phyloP scores from a whole-genome alignment of 495 filamentous ascomycete genomes.

The Neurospora terricola region DNA sequence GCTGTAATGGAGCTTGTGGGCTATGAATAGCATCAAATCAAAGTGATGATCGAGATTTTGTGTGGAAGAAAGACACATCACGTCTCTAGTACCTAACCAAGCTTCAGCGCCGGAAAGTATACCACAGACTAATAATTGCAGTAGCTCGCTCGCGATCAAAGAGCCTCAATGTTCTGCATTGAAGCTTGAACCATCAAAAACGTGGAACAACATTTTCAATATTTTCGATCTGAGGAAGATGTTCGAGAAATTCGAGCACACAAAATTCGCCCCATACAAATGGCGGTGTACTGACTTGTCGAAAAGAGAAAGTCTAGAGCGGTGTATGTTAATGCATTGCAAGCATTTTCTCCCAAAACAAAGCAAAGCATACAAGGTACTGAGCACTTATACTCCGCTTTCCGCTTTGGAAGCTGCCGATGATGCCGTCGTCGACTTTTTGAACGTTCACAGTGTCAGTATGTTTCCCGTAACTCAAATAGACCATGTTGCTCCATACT shows the following conservation, averaged over 20 bases:
- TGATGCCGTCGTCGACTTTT: not conserved
- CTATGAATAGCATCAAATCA: not conserved
- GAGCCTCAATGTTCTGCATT: not conserved
- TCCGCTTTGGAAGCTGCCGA: not conserved
- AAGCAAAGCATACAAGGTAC: not conserved
- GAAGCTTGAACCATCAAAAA: not conserved
- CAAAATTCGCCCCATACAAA: not conserved
- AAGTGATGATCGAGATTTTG: not conserved
- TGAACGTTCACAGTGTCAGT: not conserved
- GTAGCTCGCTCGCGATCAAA: not conserved
- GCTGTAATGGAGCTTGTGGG: not conserved
- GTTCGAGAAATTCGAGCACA: not conserved
- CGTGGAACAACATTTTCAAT: not conserved
- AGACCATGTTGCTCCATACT: not conserved
- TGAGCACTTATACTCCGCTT: not conserved
- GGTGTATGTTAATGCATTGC: not conserved
- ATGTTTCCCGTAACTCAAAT: not conserved
- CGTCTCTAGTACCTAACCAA: not conserved
- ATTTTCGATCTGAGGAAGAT: not conserved
- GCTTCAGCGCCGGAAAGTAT: not conserved
- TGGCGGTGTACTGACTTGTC: not conserved
- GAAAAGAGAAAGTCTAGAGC: not conserved
- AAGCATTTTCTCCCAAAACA: not conserved
- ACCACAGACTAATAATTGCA: not conserved
- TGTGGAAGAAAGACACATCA: not conserved